Evolutionary conservation across 208 protist species (phyloP).

Genomic region (Trypanosoma boissoni): DNA sequence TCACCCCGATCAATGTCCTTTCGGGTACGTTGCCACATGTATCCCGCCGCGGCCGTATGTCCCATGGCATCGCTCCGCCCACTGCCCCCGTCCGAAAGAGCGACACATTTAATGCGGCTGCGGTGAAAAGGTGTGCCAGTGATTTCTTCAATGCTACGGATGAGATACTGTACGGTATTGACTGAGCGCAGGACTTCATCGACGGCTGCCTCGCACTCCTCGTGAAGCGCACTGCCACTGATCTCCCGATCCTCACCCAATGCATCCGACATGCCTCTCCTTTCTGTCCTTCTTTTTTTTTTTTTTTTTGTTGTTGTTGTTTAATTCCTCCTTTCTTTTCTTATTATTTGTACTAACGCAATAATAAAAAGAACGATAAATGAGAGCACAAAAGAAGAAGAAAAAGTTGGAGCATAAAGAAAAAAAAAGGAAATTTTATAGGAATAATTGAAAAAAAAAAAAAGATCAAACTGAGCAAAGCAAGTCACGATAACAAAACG

Average conservation of each 20-base stretch:
- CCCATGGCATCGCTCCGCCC: slow-evolving; percentile 18
- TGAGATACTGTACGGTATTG: slow-evolving; percentile 86
- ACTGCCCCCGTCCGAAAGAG: not conserved
- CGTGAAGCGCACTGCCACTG: no score
- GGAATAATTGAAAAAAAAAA: not conserved
- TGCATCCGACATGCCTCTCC: no score
- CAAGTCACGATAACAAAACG: no score
- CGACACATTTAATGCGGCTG: slow-evolving; percentile 80
- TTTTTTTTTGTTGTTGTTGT: no score
- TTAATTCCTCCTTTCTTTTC: no score
- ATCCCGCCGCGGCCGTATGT: slow-evolving; percentile 48
- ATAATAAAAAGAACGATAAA: no score
- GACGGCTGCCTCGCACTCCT: slow-evolving; percentile 65
- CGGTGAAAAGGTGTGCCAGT: slow-evolving; percentile 41
- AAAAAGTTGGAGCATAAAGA: no score
- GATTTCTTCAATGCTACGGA: slow-evolving; percentile 72
- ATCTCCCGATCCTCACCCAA: no score
- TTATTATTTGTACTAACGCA: no score
- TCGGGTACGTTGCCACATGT: slow-evolving; percentile 69
- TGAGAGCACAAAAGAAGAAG: no score
- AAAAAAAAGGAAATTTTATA: not conserved
- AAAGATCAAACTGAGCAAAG: slow-evolving; percentile 1
- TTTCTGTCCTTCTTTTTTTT: no score
- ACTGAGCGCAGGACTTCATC: slow-evolving; percentile 67
- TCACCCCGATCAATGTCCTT: slow-evolving; percentile 66